Conservation (phyloP, 345 rosid genomes). For the Punica granatum region DNA sequence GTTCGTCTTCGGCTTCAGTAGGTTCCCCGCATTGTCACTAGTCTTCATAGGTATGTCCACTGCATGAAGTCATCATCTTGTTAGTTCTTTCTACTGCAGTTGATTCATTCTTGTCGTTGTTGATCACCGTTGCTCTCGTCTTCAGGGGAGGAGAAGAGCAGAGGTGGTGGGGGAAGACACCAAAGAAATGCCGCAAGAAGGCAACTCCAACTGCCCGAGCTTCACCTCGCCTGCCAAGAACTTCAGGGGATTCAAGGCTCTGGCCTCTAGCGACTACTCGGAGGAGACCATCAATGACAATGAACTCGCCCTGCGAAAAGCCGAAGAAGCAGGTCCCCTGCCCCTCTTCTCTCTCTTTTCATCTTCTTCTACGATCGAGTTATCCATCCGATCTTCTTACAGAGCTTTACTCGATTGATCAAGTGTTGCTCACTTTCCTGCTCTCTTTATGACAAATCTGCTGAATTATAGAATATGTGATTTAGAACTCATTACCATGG, state of each 20-base stretch:
- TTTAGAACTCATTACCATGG: neutral
- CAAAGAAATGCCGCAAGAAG: constrained; percentile 68
- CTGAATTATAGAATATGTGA: neutral
- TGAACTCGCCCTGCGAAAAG: constrained; percentile 84
- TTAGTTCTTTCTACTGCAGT: neutral
- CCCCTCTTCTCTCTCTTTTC: neutral
- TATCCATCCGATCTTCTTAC: neutral
- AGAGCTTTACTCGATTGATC: neutral
- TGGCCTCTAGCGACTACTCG: constrained; percentile 27
- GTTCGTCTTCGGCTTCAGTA: too few relatives aligned
- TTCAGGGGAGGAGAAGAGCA: neutral
- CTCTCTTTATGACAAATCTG: neutral
- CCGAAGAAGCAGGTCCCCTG: constrained; percentile 83
- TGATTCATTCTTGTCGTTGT: neutral
- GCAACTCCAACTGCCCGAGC: constrained; percentile 13
- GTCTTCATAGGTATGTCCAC: neutral
- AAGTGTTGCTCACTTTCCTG: neutral
- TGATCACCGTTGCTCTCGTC: neutral
- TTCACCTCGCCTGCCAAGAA: constrained; percentile 48
- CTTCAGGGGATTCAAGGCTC: constrained; percentile 45
- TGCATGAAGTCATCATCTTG: neutral
- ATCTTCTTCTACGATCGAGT: neutral
- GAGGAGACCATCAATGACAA: constrained; percentile 55
- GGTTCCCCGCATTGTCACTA: too few relatives aligned
- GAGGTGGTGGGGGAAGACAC: neutral